Evolutionary conservation across 148 eudicot species (phyloP).

Genomic region (Camellia lanceoleosa): DNA sequence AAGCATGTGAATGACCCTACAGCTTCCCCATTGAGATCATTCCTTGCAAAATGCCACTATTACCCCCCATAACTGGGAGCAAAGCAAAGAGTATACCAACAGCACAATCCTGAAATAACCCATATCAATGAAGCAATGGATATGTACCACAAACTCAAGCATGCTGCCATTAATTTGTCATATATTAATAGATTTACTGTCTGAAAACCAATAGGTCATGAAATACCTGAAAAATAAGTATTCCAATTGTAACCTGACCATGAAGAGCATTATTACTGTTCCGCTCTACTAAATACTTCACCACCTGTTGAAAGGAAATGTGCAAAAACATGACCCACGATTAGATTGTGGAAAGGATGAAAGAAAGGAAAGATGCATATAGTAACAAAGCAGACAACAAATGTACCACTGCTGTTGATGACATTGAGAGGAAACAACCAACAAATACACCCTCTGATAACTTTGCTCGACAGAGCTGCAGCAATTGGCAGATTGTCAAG

Average conservation of each 20-base stretch:
- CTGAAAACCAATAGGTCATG: background rate
- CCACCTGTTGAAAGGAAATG: slow-evolving; percentile 48
- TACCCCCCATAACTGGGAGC: slow-evolving; percentile 97
- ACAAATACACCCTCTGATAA: slow-evolving; percentile 97
- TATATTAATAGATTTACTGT: background rate
- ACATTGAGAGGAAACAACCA: slow-evolving; percentile 97
- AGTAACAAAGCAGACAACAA: slow-evolving; percentile 12
- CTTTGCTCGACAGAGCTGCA: slow-evolving; percentile 86
- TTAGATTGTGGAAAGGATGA: slow-evolving; percentile 11
- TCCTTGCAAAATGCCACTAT: slow-evolving; percentile 78
- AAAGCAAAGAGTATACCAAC: slow-evolving; percentile 96
- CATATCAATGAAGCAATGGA: slow-evolving; percentile 19
- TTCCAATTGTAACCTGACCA: slow-evolving; percentile 98
- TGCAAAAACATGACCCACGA: slow-evolving; percentile 1
- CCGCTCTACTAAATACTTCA: slow-evolving; percentile 77
- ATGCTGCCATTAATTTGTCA: background rate
- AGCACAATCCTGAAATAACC: slow-evolving; percentile 85
- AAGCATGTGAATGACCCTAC: slow-evolving; percentile 43
- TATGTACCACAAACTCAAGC: slow-evolving; percentile 10
- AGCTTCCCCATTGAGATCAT: slow-evolving; percentile 83
- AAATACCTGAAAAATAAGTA: slow-evolving; percentile 89
- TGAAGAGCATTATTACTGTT: slow-evolving; percentile 78
- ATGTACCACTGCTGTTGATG: slow-evolving; percentile 96
- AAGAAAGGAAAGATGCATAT: slow-evolving; percentile 4
- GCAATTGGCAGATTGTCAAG: slow-evolving; percentile 13